Percentiles rank a stretch among this genome's conserved stretches.
Conservation (phyloP, 768 basidiomycete genomes). For the Lentinus tigrinus region DNA sequence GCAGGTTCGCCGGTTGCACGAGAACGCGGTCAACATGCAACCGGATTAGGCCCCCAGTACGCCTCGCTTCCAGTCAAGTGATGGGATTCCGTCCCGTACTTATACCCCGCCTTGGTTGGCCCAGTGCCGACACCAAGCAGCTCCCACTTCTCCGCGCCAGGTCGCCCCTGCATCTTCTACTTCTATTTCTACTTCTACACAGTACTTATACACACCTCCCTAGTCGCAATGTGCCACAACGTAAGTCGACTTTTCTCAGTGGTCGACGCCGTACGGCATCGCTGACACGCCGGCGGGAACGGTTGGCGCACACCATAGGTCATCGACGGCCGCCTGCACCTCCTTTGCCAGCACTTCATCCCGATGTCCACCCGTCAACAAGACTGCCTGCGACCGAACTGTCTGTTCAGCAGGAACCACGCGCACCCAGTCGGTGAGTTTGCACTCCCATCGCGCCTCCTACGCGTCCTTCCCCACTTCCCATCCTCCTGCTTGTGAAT, state of each 20-base stretch:
- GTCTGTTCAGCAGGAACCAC: constrained; percentile 71
- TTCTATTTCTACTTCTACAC: neutral
- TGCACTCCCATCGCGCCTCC: neutral
- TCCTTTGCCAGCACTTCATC: constrained; percentile 68
- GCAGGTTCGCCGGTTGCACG: constrained; percentile 30
- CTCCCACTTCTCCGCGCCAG: constrained; percentile 20
- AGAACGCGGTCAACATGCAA: constrained; percentile 41
- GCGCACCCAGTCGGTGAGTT: constrained; percentile 50
- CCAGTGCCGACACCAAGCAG: constrained; percentile 5
- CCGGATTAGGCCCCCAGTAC: constrained; percentile 30
- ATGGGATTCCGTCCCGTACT: constrained; percentile 22
- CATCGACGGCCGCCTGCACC: constrained; percentile 74
- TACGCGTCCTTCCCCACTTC: neutral
- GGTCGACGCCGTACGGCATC: neutral
- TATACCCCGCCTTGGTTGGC: constrained; percentile 8
- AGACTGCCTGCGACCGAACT: constrained; percentile 63
- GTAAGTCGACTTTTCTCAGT: constrained; percentile 39
- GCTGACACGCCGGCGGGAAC: neutral
- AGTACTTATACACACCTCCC: constrained; percentile 8
- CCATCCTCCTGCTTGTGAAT: too few species aligned
- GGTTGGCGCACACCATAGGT: constrained; percentile 42
- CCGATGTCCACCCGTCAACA: constrained; percentile 67
- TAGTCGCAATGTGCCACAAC: constrained; percentile 67
- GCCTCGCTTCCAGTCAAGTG: constrained; percentile 27
- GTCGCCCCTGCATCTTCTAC: constrained; percentile 15